Evolutionary conservation across 441 rosid genomes (phyloP), one percentile per base, ranked within the genome.

Genomic region (Brassica balearica): DNA sequence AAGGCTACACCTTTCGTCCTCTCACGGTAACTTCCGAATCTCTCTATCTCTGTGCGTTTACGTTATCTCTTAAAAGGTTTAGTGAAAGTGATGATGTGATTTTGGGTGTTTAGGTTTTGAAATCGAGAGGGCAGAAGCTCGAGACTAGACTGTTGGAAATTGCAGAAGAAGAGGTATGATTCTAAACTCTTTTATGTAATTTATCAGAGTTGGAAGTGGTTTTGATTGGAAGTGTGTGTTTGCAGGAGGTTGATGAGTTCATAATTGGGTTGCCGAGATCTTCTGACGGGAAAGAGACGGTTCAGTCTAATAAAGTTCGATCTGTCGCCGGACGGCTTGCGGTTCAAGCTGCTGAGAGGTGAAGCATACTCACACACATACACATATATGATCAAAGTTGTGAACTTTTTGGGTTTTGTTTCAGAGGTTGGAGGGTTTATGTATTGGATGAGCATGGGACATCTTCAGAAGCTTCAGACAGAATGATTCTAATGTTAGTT

Each of bases 371-470:
- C 41, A 9, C 48, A 2, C 6, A 19, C 11, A 8, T 1, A 23
- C 2, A 65, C 19, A 6, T 6, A 20, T 29, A 55, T 74, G 63
- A 29, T 43, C 0, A 22, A 65, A 32, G 6, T 65, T 10, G 34
- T 55, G 12, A 75, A 41, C 2, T 46, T 29, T 1, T 3, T n/a
- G 65, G 56, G 8, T 8, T 3, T 7, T 8, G 6, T 66, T 71
- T 59, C 77, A 93, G 99, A 85, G 97, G 99, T 43, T 89, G 90
- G 93, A 88, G 98, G 72, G 97, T 95, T 71, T 95, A 90, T 85
- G 88, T 95, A 48, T 90, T 84, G 76, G 94, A 95, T 86, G 99
- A 95, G 75, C 92, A 93, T 80, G 92, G 97, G 32, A 89, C 99
- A 67, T 87, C 99, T 53, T 69, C 84, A n/a, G 93, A 91, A 71